Conservation (phyloP, 768 basidiomycete genomes). For the Boletus vermiculosoides region DNA sequence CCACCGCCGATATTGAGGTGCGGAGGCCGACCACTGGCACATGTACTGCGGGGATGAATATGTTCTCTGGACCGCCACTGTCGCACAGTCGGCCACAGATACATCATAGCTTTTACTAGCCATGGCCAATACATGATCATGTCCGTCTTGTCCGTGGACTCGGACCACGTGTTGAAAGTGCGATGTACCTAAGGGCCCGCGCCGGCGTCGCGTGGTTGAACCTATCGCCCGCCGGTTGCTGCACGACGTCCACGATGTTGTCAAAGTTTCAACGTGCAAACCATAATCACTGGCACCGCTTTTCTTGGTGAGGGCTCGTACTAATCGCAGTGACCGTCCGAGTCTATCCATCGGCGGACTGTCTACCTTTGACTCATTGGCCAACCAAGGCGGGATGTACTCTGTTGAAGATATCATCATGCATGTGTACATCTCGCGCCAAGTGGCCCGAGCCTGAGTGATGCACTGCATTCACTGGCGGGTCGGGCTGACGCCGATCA, state of each 20-base stretch:
- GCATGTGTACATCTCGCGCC: not conserved
- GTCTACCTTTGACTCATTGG: not conserved
- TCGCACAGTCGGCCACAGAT: not conserved
- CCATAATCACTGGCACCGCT: not conserved
- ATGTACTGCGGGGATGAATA: not conserved
- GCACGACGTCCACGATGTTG: slow-evolving; percentile 8
- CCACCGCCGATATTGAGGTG: not conserved
- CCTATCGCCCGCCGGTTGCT: not conserved
- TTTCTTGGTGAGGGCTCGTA: not conserved
- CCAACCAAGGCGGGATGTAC: not conserved
- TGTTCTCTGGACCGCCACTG: not conserved
- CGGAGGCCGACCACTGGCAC: not conserved
- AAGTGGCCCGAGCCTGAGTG: not conserved
- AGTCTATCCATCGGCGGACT: not conserved
- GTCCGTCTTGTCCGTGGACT: no score
- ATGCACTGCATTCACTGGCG: not conserved
- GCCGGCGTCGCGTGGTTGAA: not conserved
- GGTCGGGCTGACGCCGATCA: not conserved
- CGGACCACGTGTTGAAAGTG: no score
- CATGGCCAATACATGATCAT: no score
- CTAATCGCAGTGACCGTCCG: not conserved
- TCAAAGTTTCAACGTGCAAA: slow-evolving; percentile 9
- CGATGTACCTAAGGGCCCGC: not conserved
- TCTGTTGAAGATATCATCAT: not conserved
- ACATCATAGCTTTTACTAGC: no score